Percentiles rank a stretch among this genome's conserved stretches.
These are phyloP conservation scores for Coniferiporia sulphurascens DNA, from an alignment of 1,284 basidiomycete species.

Conservation along the genomic window DNA sequence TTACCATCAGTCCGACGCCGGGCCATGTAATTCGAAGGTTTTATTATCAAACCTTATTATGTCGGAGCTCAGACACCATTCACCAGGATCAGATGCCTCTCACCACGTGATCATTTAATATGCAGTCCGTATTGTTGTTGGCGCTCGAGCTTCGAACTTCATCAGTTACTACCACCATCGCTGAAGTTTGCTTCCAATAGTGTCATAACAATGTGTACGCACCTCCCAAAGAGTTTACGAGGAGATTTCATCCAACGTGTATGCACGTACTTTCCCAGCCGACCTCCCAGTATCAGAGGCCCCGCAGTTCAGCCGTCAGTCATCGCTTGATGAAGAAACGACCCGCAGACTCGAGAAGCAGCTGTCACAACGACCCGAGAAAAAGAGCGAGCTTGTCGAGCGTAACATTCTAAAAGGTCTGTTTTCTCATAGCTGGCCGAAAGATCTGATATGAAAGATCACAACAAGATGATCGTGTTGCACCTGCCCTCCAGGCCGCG, in stretches of 20 bases:
- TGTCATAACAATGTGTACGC: not conserved
- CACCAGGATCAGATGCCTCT: too few species aligned
- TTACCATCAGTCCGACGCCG: too few species aligned
- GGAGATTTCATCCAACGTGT: conserved; percentile 17
- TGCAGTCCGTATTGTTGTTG: not conserved
- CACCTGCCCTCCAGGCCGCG: conserved; percentile 65
- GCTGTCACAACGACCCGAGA: conserved; percentile 52
- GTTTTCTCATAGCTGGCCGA: conserved; percentile 18
- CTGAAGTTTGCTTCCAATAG: not conserved
- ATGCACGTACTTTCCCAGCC: not conserved
- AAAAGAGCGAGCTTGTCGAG: conserved; percentile 56
- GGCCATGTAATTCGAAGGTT: too few species aligned
- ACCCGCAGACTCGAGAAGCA: conserved; percentile 52
- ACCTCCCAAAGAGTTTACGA: not conserved
- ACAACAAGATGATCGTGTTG: conserved; percentile 56
- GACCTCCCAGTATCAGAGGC: not conserved
- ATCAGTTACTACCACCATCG: not conserved
- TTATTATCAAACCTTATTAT: too few species aligned
- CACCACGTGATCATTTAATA: too few species aligned
- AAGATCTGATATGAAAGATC: not conserved
- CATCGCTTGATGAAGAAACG: conserved; percentile 37
- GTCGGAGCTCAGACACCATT: too few species aligned
- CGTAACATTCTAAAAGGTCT: conserved; percentile 74
- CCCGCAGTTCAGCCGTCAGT: conserved; percentile 25
- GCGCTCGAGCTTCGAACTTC: not conserved